Base-by-base conservation (phyloP, 768 basidiomycete genomes). In the Rhodotorula graminis region DNA sequence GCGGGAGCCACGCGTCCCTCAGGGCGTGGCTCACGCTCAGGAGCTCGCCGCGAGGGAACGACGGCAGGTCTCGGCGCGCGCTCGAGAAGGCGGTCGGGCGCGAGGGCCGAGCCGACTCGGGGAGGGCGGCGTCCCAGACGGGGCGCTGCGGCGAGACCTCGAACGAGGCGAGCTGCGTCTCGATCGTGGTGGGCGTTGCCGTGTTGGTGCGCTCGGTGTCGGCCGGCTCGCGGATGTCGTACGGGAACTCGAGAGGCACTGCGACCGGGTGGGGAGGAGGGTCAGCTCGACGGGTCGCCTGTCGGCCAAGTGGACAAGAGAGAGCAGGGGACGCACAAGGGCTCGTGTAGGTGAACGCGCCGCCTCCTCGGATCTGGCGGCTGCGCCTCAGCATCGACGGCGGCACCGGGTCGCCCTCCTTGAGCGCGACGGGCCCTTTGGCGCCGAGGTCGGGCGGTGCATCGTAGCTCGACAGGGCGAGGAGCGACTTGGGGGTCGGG, bases 341-440 rank as follows among this genome's bases (percentile, higher is more conserved):
- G 23, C 66, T 65, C n/a, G 62, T 64, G 62, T 70, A 76, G 11
- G 68, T 66, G 65, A 76, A 72, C 2, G 52, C 40, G 25, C 71
- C 74, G 10, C 74, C 74, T 11, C 50, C 62, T 2, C 62, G 27
- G 19, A 76, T 61, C 52, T 70, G 74, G 11, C 78, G 15, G 1
- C 67, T 64, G 31, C 77, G 61, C 27, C 78, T 33, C 9, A 75
- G 59, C 71, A 75, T 77, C 12, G 67, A 65, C 14, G 78, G 78
- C 42, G 74, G 71, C 2, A 72, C 68, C 1, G 71, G 58, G 42
- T 72, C 74, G 21, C 74, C 74, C 18, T 47, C 44, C 53, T 50
- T 69, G 31, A 75, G 61, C 6, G 74, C 64, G 2, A 76, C 69
- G 12, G 68, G 74, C 10, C 71, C 74, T 6, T 40, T 25, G 47